Base-by-base conservation (phyloP, 2,329 filamentous ascomycete species). In the Fusarium subtropicale region DNA sequence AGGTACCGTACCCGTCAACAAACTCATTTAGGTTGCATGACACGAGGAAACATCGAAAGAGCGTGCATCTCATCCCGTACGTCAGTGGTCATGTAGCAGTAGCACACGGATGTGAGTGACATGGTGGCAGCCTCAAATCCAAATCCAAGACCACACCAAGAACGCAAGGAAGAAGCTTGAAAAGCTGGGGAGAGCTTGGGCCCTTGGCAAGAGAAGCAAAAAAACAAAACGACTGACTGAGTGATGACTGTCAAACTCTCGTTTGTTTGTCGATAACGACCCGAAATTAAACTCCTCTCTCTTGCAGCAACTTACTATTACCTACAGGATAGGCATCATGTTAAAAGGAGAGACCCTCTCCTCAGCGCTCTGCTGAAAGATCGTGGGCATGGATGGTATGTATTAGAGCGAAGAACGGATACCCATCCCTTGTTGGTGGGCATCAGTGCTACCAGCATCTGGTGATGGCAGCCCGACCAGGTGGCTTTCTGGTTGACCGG, bases 151-250 rank as follows among this genome's bases (percentile, higher is more conserved):
- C 42, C 38, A 48, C 38, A 48, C 44, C 33, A 31, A 54, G 30
- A 31, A 55, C n/a, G 36, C 47, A 67, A 47, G 61, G 61, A 67
- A 58, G 44, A 69, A 41, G 56, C 52, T 34, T 53, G 61, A 58
- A 69, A 68, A 66, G 66, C 66, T 50, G 66, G 66, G 61, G 42
- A 52, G 47, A 68, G 66, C 66, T 69, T 39, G 61, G 56, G 24
- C 56, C 56, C 24, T 52, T 20, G n/a, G 33, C 20, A 18, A 26
- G 8, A 62, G 22, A 15, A 28, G 30, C 28, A 24, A 22, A 33
- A 38, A 39, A 9, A 16, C 18, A 38, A 13, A 38, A 51, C 33
- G 15, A 45, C 16, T 47, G 56, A 56, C 31, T 47, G 47, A 66
- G 31, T 41, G 47, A 39, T 53, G 39, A 55, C 53, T 53, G 42